phyloP scores from a whole-genome alignment of 371 early-diverging fungal genomes.

The Phascolomyces articulosus region DNA sequence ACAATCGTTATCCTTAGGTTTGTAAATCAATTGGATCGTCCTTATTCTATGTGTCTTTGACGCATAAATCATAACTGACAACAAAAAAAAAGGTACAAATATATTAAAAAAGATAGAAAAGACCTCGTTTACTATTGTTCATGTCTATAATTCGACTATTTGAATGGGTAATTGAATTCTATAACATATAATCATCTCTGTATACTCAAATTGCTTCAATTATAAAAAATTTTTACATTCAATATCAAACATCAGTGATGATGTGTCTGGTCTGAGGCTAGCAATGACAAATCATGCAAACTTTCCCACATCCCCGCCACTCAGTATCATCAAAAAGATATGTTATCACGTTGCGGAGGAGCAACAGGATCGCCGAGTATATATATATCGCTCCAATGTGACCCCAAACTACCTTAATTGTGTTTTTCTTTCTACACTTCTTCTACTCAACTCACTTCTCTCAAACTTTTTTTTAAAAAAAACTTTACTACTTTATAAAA shows the following conservation, averaged over 20 bases:
- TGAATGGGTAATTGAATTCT: too few species aligned
- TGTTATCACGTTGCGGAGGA: conserved; percentile 2
- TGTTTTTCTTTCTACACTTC: conserved; percentile 5
- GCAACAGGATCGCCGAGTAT: conserved; percentile 16
- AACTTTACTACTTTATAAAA: background rate
- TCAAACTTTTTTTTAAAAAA: background rate
- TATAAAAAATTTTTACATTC: too few species aligned
- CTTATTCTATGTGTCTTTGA: background rate
- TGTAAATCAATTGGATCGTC: conserved; percentile 1
- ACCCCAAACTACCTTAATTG: conserved; percentile 26
- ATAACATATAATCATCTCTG: too few species aligned
- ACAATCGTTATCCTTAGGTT: background rate
- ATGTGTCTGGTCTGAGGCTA: conserved; percentile 44
- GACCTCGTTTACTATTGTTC: too few species aligned
- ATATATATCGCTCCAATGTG: conserved; percentile 9
- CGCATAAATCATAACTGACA: background rate
- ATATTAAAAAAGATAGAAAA: too few species aligned
- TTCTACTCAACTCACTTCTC: background rate
- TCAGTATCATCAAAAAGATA: conserved; percentile 9
- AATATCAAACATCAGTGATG: too few species aligned
- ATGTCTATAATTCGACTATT: too few species aligned
- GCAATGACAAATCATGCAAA: conserved; percentile 39
- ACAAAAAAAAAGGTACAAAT: background rate
- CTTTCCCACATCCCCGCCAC: conserved; percentile 25
- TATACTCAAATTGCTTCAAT: too few species aligned